A percentile compares a stretch with the other conserved stretches of the same genome.
Evolutionary conservation across 2,329 filamentous ascomycete genomes (phyloP).

Genomic region (Diaporthe citriasiana): DNA sequence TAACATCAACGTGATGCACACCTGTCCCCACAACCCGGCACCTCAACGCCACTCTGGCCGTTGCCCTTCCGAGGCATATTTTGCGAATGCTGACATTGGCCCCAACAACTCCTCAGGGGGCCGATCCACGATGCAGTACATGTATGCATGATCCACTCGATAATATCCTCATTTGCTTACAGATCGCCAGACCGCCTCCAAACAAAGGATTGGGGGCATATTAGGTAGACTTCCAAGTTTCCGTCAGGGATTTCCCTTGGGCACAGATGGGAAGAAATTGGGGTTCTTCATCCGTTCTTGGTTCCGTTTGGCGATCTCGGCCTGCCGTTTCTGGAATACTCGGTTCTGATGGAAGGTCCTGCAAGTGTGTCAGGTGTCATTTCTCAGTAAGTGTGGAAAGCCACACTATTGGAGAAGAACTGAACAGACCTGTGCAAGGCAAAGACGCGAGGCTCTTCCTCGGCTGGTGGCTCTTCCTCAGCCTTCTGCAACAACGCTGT

Average conservation of each 20-base stretch:
- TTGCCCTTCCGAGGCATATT: conserved; percentile 14
- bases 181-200: background rate
- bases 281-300: conserved; percentile 85
- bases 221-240: no score
- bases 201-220: background rate
- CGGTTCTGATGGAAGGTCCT: conserved; percentile 91
- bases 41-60: conserved; percentile 14
- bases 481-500: conserved; percentile 59
- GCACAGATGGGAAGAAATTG: conserved; percentile 86
- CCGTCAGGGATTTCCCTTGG: conserved; percentile 67
- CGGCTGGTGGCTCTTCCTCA: conserved; percentile 54
- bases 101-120: background rate
- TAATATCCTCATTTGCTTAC: conserved; percentile 44
- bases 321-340: conserved; percentile 81
- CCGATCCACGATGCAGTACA: background rate
- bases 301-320: conserved; percentile 85
- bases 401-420: conserved; percentile 44
- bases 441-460: conserved; percentile 85
- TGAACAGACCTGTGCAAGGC: conserved; percentile 79
- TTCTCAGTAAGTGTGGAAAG: no score
- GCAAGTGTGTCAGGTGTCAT: conserved; percentile 34
- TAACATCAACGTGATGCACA: background rate
- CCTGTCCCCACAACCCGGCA: background rate
- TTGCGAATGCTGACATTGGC: conserved; percentile 20
- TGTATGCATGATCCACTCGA: background rate